phyloP scores from a whole-genome alignment of 495 filamentous ascomycete species.

The Penicillium turbatum region DNA sequence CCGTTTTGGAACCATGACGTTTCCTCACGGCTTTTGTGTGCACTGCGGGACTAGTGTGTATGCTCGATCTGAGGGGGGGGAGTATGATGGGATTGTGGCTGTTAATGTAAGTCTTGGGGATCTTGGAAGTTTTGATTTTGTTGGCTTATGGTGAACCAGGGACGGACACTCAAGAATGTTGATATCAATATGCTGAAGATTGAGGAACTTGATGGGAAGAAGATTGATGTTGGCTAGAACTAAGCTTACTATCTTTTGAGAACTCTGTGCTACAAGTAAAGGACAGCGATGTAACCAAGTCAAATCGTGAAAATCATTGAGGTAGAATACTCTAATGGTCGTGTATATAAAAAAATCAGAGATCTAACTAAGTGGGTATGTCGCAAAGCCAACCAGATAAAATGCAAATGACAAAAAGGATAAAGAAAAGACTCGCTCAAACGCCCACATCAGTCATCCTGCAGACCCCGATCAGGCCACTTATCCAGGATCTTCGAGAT shows the following conservation, averaged over 20 bases:
- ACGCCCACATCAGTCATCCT: neutral
- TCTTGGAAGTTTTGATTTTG: neutral
- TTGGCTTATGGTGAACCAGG: neutral
- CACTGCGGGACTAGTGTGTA: slow-evolving; percentile 8
- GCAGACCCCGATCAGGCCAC: slow-evolving; percentile 28
- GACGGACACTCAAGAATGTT: neutral
- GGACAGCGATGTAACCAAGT: too few relatives aligned
- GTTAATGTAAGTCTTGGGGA: slow-evolving; percentile 5
- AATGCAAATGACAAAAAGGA: too few relatives aligned
- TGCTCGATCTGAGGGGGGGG: slow-evolving; percentile 1
- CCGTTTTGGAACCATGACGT: slow-evolving; percentile 9
- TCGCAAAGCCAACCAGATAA: neutral
- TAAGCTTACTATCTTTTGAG: too few relatives aligned
- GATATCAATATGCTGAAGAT: neutral
- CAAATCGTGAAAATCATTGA: neutral
- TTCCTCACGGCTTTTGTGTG: slow-evolving; percentile 8
- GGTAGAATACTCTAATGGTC: neutral
- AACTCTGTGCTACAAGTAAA: too few relatives aligned
- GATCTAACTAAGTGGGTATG: neutral
- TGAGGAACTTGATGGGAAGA: neutral
- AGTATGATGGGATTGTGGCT: slow-evolving; percentile 2
- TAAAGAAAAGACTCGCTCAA: neutral
- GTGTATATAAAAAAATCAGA: neutral
- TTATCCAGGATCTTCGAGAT: slow-evolving; percentile 41
- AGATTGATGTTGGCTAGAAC: neutral